Evolutionary conservation across 2,329 filamentous ascomycete species (phyloP), one percentile per base, ranked within the genome.

Genomic region (Arthrobotrys megalospora): DNA sequence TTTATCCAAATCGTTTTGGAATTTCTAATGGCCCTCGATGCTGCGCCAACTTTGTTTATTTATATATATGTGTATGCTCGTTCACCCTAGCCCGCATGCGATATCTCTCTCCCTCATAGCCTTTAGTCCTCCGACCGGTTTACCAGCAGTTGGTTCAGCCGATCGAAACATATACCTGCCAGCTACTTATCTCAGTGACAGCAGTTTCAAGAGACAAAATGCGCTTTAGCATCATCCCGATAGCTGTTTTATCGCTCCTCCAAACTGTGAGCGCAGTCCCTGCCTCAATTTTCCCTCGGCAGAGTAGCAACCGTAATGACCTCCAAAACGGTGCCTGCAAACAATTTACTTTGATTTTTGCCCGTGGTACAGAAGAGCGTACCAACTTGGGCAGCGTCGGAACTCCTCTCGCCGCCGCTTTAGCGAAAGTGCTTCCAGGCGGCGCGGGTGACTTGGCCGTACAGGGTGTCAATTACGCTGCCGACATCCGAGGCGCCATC

Each of bases 321-420:
- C 16, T 68, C 19, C 16, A 16, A n/a, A 58, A 34, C 24, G 65
- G 65, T 10, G 36, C 21, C 21, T 68, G 65, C 50, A 68, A 68
- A 19, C 50, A 3, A 7, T 68, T 82, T 16, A 80, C 81, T 43
- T 77, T 83, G 19, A 66, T 83, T 48, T 83, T 81, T 48, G 82
- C 82, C 21, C 79, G 82, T 19, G 82, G 82, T 16, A 83, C 82
- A 0, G 67, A 60, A 21, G 82, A 83, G 38, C 68, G 72, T 0
- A 82, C 82, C n/a, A 83, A 83, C 65, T 71, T 83, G 16, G 70
- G 71, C 24, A 47, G 82, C 10, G 80, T 80, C n/a, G 82, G 82
- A 1, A 80, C 82, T 3, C 72, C 78, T 11, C 80, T 83, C 45
- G 80, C 81, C 52, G 52, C 78, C 0, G 80, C 82, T 7, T 77